Conservation (phyloP, 2,329 filamentous ascomycete genomes). For the Peltaster fructicola region DNA sequence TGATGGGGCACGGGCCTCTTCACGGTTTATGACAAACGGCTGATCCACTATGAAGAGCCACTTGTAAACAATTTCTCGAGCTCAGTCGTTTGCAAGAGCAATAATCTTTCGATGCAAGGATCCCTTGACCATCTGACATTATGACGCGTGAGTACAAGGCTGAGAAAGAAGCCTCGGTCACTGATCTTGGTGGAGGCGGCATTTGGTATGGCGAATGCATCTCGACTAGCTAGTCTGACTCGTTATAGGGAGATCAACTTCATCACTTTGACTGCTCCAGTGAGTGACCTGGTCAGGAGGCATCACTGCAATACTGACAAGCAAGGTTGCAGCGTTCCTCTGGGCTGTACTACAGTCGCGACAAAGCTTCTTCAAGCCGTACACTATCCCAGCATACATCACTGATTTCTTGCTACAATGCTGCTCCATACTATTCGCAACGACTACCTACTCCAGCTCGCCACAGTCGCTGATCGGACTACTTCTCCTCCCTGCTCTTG, state of each 20-base stretch:
- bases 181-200: conserved; percentile 67
- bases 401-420: conserved; percentile 84
- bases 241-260: conserved; percentile 89
- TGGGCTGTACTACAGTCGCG: conserved; percentile 82
- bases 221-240: too few relatives aligned
- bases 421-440: conserved; percentile 62
- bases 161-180: conserved; percentile 89
- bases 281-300: conserved; percentile 28
- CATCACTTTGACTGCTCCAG: conserved; percentile 70
- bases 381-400: conserved; percentile 47
- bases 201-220: too few relatives aligned
- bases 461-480: conserved; percentile 60
- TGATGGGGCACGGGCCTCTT: too few relatives aligned
- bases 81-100: too few relatives aligned
- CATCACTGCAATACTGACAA: too few relatives aligned
- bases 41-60: too few relatives aligned
- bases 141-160: conserved; percentile 55
- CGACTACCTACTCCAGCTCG: conserved; percentile 63
- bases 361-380: conserved; percentile 66
- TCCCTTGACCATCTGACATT: conserved; percentile 3
- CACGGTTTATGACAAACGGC: too few relatives aligned
- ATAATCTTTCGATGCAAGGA: conserved; percentile 1
- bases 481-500: conserved; percentile 50
- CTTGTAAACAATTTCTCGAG: too few relatives aligned
- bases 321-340: conserved; percentile 67